A percentile compares a stretch with the other conserved stretches of the same genome.
phyloP scores from a whole-genome alignment of 208 protist species.

The Herpetomonas tarakana region DNA sequence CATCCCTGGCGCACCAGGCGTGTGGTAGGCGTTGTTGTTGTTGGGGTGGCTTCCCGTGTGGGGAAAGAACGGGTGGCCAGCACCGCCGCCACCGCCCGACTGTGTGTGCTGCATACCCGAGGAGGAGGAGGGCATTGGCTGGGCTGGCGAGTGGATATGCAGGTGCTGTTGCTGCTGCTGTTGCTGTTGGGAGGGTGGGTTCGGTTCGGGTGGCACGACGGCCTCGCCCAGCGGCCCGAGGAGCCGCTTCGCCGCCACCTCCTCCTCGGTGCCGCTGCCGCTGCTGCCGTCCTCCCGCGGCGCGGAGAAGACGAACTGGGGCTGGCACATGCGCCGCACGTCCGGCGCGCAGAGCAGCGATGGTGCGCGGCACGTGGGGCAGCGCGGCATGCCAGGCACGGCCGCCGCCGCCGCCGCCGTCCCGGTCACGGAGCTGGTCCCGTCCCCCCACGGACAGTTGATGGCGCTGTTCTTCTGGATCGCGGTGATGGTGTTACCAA shows the following conservation, averaged over 20 bases:
- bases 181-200: slow-evolving; percentile 5
- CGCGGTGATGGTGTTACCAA: slow-evolving; percentile 47
- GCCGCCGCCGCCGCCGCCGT: neutral
- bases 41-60: too few species aligned
- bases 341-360: slow-evolving; percentile 65
- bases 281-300: neutral
- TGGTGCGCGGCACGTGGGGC: slow-evolving; percentile 34
- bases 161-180: slow-evolving; percentile 14
- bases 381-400: slow-evolving; percentile 25
- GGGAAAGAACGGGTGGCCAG: too few species aligned
- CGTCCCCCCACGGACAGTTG: slow-evolving; percentile 38
- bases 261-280: neutral
- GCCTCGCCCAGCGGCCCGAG: slow-evolving; percentile 30
- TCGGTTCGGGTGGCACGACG: slow-evolving; percentile 20
- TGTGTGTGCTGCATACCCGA: too few species aligned
- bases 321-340: slow-evolving; percentile 52
- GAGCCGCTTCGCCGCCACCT: slow-evolving; percentile 4
- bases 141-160: too few species aligned
- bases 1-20: too few species aligned
- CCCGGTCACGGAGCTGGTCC: neutral
- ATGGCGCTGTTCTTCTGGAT: slow-evolving; percentile 33
- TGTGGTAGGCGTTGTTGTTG: too few species aligned
- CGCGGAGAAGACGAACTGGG: slow-evolving; percentile 53
- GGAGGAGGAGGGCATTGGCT: too few species aligned
- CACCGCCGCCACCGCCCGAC: too few species aligned